Evolutionary conservation across 306 rosid species (phyloP).

Genomic region (Vachellia collinsii): DNA sequence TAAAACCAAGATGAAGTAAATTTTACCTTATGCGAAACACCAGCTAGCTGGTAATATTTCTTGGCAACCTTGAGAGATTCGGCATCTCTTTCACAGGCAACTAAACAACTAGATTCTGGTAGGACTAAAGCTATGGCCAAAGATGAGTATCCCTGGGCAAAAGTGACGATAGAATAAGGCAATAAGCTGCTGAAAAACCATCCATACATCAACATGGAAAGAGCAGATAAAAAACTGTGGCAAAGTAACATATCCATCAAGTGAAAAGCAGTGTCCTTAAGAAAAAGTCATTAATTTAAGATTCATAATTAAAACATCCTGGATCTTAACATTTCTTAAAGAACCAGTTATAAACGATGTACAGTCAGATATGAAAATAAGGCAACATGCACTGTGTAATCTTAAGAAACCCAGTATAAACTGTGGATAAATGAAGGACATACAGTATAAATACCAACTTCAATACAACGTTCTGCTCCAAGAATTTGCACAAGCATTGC

Average conservation of each 20-base stretch:
- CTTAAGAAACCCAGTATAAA: conserved; percentile 21
- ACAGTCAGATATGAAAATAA: not conserved
- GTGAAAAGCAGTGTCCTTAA: conserved; percentile 1
- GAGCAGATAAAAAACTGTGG: not conserved
- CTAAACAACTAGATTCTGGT: conserved; percentile 83
- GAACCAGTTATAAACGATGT: conserved; percentile 3
- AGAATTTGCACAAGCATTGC: conserved; percentile 91
- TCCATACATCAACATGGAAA: conserved; percentile 6
- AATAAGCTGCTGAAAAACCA: not conserved
- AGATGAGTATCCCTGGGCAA: conserved; percentile 87
- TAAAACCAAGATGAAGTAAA: conserved; percentile 30
- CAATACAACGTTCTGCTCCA: conserved; percentile 91
- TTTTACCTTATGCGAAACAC: conserved; percentile 85
- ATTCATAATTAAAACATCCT: not conserved
- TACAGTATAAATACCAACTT: conserved; percentile 96
- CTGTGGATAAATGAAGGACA: conserved; percentile 29
- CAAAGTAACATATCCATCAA: not conserved
- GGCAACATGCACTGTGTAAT: conserved; percentile 20
- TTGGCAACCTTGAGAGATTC: conserved; percentile 79
- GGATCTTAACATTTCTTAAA: not conserved
- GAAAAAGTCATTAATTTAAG: not conserved
- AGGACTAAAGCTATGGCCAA: conserved; percentile 85
- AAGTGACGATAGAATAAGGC: conserved; percentile 20
- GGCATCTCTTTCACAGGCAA: conserved; percentile 88
- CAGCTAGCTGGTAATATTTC: conserved; percentile 74